These are phyloP conservation scores for Ophiosphaerella korrae DNA, from an alignment of 2,329 filamentous ascomycete species.

Conservation along the genomic window DNA sequence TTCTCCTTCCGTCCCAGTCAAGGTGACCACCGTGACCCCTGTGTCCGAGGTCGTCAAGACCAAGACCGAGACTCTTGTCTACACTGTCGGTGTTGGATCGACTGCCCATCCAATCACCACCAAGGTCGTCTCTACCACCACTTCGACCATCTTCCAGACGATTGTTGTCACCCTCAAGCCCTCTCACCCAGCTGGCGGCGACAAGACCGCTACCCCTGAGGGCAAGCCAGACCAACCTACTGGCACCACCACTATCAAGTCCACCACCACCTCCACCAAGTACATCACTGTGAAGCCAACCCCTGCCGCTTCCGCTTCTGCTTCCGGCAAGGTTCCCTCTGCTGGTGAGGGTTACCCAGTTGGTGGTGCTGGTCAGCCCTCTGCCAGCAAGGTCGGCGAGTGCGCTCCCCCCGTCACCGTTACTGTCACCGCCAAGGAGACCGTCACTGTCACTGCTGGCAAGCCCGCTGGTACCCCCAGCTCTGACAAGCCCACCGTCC, in stretches of 20 bases:
- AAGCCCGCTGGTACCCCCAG: conserved; percentile 14
- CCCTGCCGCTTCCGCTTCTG: neutral
- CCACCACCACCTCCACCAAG: conserved; percentile 44
- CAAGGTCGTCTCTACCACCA: conserved; percentile 37
- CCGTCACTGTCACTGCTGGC: conserved; percentile 43
- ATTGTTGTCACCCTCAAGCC: conserved; percentile 35
- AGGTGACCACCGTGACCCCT: conserved; percentile 23
- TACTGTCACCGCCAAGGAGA: conserved; percentile 46
- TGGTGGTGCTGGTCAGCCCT: conserved; percentile 15
- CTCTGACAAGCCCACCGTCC: conserved; percentile 9
- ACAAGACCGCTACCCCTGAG: conserved; percentile 6
- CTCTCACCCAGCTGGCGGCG: conserved; percentile 15
- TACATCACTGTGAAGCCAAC: conserved; percentile 42
- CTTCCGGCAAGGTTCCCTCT: conserved; percentile 16
- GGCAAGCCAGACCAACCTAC: conserved; percentile 15
- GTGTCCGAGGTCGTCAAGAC: conserved; percentile 39
- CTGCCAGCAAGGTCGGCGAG: conserved; percentile 20
- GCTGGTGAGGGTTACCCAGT: conserved; percentile 20
- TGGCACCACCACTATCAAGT: conserved; percentile 34
- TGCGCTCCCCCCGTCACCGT: conserved; percentile 44
- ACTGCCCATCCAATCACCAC: conserved; percentile 54
- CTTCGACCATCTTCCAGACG: conserved; percentile 41
- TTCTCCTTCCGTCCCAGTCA: conserved; percentile 15
- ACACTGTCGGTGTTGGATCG: conserved; percentile 48
- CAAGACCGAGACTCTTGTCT: conserved; percentile 50